Evolutionary conservation across 495 filamentous ascomycete genomes (phyloP), one percentile per base, ranked within the genome.

Genomic region (Pyronema omphalodes): DNA sequence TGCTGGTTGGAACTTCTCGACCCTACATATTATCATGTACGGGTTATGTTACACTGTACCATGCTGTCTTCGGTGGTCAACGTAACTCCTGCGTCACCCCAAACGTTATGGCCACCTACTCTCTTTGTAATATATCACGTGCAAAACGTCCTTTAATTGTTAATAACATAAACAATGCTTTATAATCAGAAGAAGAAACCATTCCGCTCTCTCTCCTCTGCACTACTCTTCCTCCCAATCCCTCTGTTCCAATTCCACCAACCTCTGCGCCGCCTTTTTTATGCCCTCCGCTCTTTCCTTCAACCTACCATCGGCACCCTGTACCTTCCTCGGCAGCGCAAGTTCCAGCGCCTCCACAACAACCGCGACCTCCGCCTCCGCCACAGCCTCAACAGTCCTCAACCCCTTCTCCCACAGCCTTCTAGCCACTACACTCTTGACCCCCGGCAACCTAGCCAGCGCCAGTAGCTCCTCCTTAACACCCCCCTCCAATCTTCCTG

Each of bases 341-440:
- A 71, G 54, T 33, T 18, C 73, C 53, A 91, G 66, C 14, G 86
- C 66, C n/a, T 81, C 77, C 3, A 84, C 68, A 45, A 88, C 63
- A 54, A 83, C 82, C 49, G 76, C 76, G 0, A 79, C 73, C 44
- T 82, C 73, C 0, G 82, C 79, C 52, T 78, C 80, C 1, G 84
- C 82, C 35, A 89, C 69, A 0, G 76, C 72, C 37, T 76, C 75
- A 46, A 88, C 67, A 17, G 75, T 81, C 57, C 74, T 79, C 60
- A 82, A 78, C 0, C 84, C 85, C 67, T 83, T 86, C 37, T 88
- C 85, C 68, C 82, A 78, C 52, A 91, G 81, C 3, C 86, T 67
- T 5, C 83, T 69, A 50, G 85, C 85, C 0, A 83, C 88, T 54
- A 78, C 77, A 55, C 81, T 84, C 64, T 91, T 88, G 43, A 89